Conservation (phyloP, 257 asterid species). For the Nyctanthes arbortristis region DNA sequence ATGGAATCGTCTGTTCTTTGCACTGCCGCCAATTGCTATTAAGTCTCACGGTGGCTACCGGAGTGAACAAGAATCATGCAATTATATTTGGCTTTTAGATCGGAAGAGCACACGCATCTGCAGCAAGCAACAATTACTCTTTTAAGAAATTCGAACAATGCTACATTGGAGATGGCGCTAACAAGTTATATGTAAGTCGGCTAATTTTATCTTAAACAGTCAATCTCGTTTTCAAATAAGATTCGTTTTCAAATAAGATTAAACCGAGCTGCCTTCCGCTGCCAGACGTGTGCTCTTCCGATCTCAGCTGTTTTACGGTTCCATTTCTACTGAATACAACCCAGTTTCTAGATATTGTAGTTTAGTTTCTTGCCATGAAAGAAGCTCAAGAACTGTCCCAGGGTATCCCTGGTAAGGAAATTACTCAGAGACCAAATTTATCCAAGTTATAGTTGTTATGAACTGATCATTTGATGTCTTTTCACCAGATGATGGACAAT, state of each 20-base stretch:
- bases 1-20: neutral
- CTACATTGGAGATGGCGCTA: neutral
- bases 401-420: neutral
- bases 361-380: too few relatives aligned
- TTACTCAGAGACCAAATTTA: too few relatives aligned
- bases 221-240: too few relatives aligned
- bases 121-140: neutral
- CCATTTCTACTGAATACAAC: too few relatives aligned
- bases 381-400: neutral
- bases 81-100: neutral
- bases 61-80: neutral
- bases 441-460: neutral
- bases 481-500: neutral
- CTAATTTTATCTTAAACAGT: too few relatives aligned
- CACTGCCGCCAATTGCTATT: neutral
- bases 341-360: too few relatives aligned
- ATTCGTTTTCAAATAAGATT: too few relatives aligned
- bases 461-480: neutral
- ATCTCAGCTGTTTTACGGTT: too few relatives aligned
- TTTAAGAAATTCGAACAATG: neutral
- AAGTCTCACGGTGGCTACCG: neutral
- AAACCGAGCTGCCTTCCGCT: too few relatives aligned
- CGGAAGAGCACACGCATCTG: neutral
- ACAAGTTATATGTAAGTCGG: too few relatives aligned
- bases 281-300: too few relatives aligned